Evolutionary conservation across 2,329 filamentous ascomycete species (phyloP).

Genomic region (Neopestalotiopsis sp.): DNA sequence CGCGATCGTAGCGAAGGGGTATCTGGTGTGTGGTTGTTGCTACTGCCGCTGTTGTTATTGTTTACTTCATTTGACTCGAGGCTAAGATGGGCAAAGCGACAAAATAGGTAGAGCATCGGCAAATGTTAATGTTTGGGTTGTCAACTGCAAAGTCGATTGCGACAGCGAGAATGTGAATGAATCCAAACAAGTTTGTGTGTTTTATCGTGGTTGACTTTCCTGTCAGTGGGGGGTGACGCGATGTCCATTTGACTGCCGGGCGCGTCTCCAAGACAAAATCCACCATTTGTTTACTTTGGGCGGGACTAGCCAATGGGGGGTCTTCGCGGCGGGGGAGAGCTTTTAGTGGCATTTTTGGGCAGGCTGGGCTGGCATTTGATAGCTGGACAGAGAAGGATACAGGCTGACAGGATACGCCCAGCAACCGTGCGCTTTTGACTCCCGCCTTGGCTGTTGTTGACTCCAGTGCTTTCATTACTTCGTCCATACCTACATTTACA

Average conservation of each 20-base stretch:
- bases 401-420: too few species aligned
- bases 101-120: not conserved
- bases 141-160: not conserved
- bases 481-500: too few species aligned
- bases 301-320: constrained; percentile 26
- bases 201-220: not conserved
- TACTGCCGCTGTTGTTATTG: not conserved
- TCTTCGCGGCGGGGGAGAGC: not conserved
- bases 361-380: not conserved
- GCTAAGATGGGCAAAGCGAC: not conserved
- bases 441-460: too few species aligned
- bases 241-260: constrained; percentile 2
- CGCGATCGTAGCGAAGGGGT: not conserved
- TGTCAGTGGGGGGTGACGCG: constrained; percentile 23
- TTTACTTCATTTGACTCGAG: constrained; percentile 19
- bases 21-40: not conserved
- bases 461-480: too few species aligned
- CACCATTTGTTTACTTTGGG: constrained; percentile 48
- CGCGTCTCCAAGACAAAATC: constrained; percentile 12
- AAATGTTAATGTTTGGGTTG: too few species aligned
- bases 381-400: too few species aligned
- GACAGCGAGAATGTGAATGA: not conserved
- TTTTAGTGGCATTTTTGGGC: not conserved
- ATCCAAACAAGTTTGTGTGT: constrained; percentile 7
- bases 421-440: too few species aligned